Conservation (phyloP, 495 filamentous ascomycete species). For the Lasiosphaeriaceae sp. region DNA sequence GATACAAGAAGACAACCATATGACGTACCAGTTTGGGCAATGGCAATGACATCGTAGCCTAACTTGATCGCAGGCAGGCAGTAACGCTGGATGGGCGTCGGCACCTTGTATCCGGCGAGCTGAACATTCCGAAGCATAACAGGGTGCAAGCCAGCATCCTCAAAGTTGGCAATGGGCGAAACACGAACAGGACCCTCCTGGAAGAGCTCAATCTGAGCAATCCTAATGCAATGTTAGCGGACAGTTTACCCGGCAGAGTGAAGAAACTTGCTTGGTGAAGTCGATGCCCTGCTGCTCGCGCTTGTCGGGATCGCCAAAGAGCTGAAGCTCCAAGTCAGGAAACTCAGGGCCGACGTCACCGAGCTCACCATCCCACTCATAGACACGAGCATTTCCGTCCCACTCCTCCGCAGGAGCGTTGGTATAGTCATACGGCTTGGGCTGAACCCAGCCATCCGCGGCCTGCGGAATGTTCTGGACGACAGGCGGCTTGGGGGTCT, state of each 20-base stretch:
- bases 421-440: slow-evolving; percentile 44
- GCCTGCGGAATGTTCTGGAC: slow-evolving; percentile 1
- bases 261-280: slow-evolving; percentile 42
- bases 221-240: slow-evolving; percentile 36
- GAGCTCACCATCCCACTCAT: slow-evolving; percentile 81
- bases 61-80: slow-evolving; percentile 69
- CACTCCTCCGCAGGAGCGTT: slow-evolving; percentile 24
- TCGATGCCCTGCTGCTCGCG: slow-evolving; percentile 39
- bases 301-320: slow-evolving; percentile 57
- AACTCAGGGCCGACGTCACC: slow-evolving; percentile 77
- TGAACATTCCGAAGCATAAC: slow-evolving; percentile 73
- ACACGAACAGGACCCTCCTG: slow-evolving; percentile 57
- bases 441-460: slow-evolving; percentile 49
- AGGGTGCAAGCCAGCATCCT: slow-evolving; percentile 80
- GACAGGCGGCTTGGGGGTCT: slow-evolving; percentile 11
- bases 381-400: slow-evolving; percentile 54
- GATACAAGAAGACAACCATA: neutral
- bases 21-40: slow-evolving; percentile 84
- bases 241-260: neutral
- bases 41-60: slow-evolving; percentile 75
- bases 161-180: slow-evolving; percentile 57
- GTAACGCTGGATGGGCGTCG: slow-evolving; percentile 86
- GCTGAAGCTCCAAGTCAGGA: slow-evolving; percentile 61
- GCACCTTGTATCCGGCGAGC: slow-evolving; percentile 56
- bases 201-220: slow-evolving; percentile 52